phyloP scores from a whole-genome alignment of 169 alveolate genomes.

The Plasmodium gonderi region DNA sequence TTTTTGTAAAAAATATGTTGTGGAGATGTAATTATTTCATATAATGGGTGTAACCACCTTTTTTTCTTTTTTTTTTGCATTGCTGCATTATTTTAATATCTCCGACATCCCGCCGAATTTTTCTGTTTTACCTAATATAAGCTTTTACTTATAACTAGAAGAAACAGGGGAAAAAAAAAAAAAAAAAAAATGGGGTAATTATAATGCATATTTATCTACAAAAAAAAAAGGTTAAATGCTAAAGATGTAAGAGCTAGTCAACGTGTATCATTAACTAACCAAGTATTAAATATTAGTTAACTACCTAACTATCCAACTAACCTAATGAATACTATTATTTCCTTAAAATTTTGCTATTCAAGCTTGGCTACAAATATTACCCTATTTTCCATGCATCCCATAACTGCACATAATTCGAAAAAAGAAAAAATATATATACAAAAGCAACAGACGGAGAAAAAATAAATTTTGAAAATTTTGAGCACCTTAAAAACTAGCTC shows the following conservation, averaged over 20 bases:
- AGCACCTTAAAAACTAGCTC: not conserved
- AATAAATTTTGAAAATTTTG: not conserved
- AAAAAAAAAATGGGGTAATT: not conserved
- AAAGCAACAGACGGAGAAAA: not conserved
- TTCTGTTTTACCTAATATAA: not conserved
- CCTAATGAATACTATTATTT: not conserved
- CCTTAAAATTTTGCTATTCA: not conserved
- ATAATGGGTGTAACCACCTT: not conserved
- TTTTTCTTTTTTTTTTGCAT: not conserved
- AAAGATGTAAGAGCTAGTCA: not conserved
- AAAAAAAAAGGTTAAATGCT: not conserved
- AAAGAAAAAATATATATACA: not conserved
- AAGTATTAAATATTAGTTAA: not conserved
- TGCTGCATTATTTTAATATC: not conserved
- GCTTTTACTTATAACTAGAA: not conserved
- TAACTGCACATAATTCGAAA: not conserved
- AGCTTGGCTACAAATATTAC: not conserved
- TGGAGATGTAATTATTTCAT: not conserved
- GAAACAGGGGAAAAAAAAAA: not conserved
- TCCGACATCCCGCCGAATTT: not conserved
- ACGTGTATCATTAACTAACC: not conserved
- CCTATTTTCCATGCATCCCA: too few relatives aligned
- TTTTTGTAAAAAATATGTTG: not conserved
- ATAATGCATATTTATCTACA: not conserved
- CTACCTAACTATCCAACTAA: not conserved